Evolutionary conservation across 805 yeast genomes (phyloP), one percentile per base, ranked within the genome.

Genomic region (Monosporozyma servazzii): DNA sequence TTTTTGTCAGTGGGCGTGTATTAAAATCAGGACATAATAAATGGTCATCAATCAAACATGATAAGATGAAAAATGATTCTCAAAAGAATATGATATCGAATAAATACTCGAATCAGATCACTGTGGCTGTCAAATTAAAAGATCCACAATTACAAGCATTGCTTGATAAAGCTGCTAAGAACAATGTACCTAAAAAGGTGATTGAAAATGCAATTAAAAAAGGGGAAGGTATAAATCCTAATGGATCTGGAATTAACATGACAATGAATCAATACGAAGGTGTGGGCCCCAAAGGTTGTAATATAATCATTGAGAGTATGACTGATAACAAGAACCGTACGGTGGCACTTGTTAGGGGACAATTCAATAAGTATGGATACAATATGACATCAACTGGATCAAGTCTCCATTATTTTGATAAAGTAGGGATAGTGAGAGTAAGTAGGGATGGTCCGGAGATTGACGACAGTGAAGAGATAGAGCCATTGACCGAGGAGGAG

Each of bases 21-120:
- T 3, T 45, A 30, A 21, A 17, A 3, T 70, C 73, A 4, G 99
- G 99, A 1, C 99, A 91, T 67, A 84, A 88, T 37, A 91, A 90
- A 68, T 91, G 99, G 99, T 87, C 95, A 43, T 88, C 86, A 47
- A 91, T 93, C 58, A 86, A 89, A 63, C 97, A 89, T 64, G 93
- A 86, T 64, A 91, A 91, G 69, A 96, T 96, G 51, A 87, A 88
- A 56, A 88, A 89, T 62, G 99, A 91, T 70, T 86, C 88, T 20
- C 80, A 77, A 53, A 82, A 80, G 65, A 83, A 88, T 53, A 77
- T 80, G 51, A 73, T 80, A 29, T 81, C 88, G 5, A 84, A 82
- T 59, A 80, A 82, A 58, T 73, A 86, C 61, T 84, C 96, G 5
- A 77, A 80, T 45, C 77, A 81, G 59, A 86, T 91, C 53, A 80